Evolutionary conservation across 2,329 filamentous ascomycete genomes (phyloP).

Genomic region (Berkeleyomyces basicola): DNA sequence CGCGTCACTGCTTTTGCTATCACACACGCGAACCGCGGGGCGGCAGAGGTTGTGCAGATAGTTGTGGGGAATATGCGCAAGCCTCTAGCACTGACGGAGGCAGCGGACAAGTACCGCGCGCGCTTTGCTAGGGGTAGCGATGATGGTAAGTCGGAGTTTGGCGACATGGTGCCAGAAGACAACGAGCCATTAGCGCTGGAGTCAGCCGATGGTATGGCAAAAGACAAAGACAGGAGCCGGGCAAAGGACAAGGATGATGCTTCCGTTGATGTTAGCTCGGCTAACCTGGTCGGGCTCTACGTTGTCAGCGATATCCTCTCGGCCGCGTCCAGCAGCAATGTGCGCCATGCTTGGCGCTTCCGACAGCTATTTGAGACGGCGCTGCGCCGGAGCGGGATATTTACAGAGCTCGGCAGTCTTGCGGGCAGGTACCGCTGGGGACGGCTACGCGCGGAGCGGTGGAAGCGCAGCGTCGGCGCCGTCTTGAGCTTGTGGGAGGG

Average conservation of each 20-base stretch:
- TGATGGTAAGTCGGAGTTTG: background rate
- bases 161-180: background rate
- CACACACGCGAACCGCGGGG: slow-evolving; percentile 65
- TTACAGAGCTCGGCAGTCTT: slow-evolving; percentile 58
- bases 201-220: slow-evolving; percentile 16
- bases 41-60: slow-evolving; percentile 82
- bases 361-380: slow-evolving; percentile 62
- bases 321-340: slow-evolving; percentile 56
- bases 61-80: slow-evolving; percentile 66
- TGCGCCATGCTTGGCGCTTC: slow-evolving; percentile 77
- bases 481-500: slow-evolving; percentile 56
- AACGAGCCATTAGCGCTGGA: background rate
- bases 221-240: slow-evolving; percentile 15
- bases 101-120: slow-evolving; percentile 34
- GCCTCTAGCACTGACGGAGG: slow-evolving; percentile 52
- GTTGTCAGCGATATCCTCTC: slow-evolving; percentile 63
- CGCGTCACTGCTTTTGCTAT: slow-evolving; percentile 79
- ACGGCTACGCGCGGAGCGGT: slow-evolving; percentile 65
- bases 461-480: slow-evolving; percentile 57
- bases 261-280: slow-evolving; percentile 48
- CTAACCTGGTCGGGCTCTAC: slow-evolving; percentile 68
- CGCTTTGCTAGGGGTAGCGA: background rate
- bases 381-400: slow-evolving; percentile 50
- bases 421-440: slow-evolving; percentile 64
- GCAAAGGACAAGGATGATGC: slow-evolving; percentile 22